phyloP scores from a whole-genome alignment of 2,329 filamentous ascomycete genomes.

The Talaromyces atroroseus region DNA sequence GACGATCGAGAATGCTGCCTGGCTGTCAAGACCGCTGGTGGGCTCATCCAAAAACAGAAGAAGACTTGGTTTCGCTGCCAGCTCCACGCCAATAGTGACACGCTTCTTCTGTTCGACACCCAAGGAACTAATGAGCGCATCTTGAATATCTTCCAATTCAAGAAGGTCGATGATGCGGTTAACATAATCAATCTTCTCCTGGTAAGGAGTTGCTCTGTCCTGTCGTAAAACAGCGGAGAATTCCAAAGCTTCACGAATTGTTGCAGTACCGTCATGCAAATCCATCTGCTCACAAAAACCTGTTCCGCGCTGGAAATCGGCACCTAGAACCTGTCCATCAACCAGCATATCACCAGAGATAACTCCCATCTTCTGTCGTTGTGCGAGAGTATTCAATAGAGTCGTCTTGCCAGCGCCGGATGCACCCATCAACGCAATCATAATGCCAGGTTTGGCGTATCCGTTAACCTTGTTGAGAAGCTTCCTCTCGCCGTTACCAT shows the following conservation, averaged over 20 bases:
- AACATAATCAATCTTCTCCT: constrained; percentile 63
- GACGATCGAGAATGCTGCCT: constrained; percentile 63
- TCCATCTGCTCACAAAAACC: constrained; percentile 70
- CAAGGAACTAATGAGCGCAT: constrained; percentile 60
- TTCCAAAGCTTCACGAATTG: constrained; percentile 62
- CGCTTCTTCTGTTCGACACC: constrained; percentile 67
- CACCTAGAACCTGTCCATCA: constrained; percentile 57
- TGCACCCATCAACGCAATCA: constrained; percentile 77
- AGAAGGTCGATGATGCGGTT: constrained; percentile 61
- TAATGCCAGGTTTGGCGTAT: constrained; percentile 71
- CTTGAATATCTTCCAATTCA: constrained; percentile 60
- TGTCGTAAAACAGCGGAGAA: constrained; percentile 64
- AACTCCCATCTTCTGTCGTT: constrained; percentile 62
- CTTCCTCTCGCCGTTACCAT: constrained; percentile 55
- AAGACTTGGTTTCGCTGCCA: constrained; percentile 63
- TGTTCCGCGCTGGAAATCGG: constrained; percentile 63
- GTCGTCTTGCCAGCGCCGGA: constrained; percentile 82
- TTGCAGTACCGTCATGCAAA: constrained; percentile 62
- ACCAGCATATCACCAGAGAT: constrained; percentile 67
- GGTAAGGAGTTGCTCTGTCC: constrained; percentile 46
- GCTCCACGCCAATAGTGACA: constrained; percentile 67
- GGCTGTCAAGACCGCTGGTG: constrained; percentile 64
- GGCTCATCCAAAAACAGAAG: constrained; percentile 69
- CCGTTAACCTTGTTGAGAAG: constrained; percentile 66
- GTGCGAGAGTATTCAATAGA: constrained; percentile 69